Evolutionary conservation across 75 land plant species (phyloP).

Genomic region (Pinus tabuliformis): DNA sequence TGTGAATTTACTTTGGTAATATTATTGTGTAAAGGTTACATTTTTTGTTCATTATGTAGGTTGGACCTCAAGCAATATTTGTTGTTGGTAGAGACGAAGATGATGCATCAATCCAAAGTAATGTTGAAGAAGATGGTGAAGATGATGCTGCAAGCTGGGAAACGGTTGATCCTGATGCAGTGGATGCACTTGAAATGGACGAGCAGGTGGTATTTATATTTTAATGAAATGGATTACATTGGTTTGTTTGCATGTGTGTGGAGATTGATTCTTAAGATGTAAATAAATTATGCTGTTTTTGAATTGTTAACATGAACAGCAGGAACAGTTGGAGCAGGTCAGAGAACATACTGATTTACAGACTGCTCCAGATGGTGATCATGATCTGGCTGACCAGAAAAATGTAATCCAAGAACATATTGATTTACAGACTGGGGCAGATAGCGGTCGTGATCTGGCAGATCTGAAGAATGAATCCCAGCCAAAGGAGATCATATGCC

Average conservation of each 20-base stretch:
- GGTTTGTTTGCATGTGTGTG: neutral
- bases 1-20: too few relatives aligned
- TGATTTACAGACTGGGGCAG: constrained; percentile 14
- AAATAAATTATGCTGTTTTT: too few relatives aligned
- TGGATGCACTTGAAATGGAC: constrained; percentile 3
- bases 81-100: constrained; percentile 42
- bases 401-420: neutral
- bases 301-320: too few relatives aligned
- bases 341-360: neutral
- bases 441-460: too few relatives aligned
- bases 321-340: too few relatives aligned
- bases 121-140: constrained; percentile 14
- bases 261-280: too few relatives aligned
- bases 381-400: constrained; percentile 14
- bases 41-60: constrained; percentile 12
- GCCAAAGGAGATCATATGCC: constrained; percentile 17
- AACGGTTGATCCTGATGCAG: constrained; percentile 28
- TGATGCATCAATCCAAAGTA: constrained; percentile 13
- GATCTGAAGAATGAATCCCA: neutral
- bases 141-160: constrained; percentile 50
- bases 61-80: constrained; percentile 43
- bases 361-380: neutral
- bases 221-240: neutral
- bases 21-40: too few relatives aligned
- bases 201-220: constrained; percentile 9